Evolutionary conservation across 768 basidiomycete species (phyloP).

Genomic region (Lactarius hatsudake): DNA sequence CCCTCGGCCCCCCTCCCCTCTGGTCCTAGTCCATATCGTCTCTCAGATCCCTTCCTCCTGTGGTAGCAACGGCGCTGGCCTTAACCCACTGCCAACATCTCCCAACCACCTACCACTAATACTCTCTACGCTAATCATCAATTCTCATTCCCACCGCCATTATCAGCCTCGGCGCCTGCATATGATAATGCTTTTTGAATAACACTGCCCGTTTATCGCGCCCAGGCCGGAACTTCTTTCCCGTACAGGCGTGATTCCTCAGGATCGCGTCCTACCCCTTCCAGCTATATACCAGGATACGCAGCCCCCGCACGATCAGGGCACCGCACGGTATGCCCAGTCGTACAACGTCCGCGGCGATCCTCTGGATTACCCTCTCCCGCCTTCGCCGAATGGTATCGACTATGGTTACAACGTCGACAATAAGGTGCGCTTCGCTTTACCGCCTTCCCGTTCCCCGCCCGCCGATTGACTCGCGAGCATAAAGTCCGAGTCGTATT

Average conservation of each 20-base stretch:
- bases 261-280: conserved; percentile 20
- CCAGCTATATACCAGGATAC: conserved; percentile 24
- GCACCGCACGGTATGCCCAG: conserved; percentile 13
- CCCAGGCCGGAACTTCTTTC: conserved; percentile 45
- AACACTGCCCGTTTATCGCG: conserved; percentile 47
- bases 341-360: conserved; percentile 19
- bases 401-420: conserved; percentile 25
- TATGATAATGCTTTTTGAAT: conserved; percentile 36
- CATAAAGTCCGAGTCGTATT: conserved; percentile 14
- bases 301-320: conserved; percentile 21
- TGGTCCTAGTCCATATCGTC: conserved; percentile 17
- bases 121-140: conserved; percentile 23
- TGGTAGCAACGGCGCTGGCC: neutral
- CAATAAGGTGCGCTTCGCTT: conserved; percentile 21
- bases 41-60: conserved; percentile 27
- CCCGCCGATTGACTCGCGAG: conserved; percentile 13
- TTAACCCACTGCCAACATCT: conserved; percentile 6
- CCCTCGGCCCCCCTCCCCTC: conserved; percentile 18
- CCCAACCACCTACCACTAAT: conserved; percentile 3
- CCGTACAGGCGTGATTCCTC: conserved; percentile 34
- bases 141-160: conserved; percentile 21
- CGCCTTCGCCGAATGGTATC: conserved; percentile 17
- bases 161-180: conserved; percentile 1
- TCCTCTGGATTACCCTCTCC: conserved; percentile 19
- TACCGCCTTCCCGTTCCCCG: neutral